Conservation (phyloP, 805 yeast genomes). For the Lachancea lanzarotensis region DNA sequence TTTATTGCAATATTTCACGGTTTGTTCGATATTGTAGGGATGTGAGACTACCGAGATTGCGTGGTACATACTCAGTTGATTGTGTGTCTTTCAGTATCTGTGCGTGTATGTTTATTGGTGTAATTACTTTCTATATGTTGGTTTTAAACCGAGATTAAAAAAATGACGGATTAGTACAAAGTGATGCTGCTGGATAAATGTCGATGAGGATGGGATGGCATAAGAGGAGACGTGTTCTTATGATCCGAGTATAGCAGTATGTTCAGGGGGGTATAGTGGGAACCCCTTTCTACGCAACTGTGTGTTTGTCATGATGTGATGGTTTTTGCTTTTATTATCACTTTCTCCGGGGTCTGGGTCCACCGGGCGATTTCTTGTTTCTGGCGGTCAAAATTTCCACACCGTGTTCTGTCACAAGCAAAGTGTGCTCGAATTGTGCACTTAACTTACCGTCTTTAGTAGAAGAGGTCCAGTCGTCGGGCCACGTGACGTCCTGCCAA, state of each 20-base stretch:
- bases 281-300: neutral
- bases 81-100: no score
- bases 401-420: conserved; percentile 89
- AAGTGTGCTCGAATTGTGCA: conserved; percentile 94
- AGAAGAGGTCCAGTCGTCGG: conserved; percentile 93
- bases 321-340: conserved; percentile 7
- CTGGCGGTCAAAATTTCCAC: conserved; percentile 86
- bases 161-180: neutral
- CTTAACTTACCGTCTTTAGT: conserved; percentile 85
- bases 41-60: no score
- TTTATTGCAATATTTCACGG: no score
- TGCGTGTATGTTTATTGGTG: no score
- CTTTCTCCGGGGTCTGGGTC: conserved; percentile 55
- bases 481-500: conserved; percentile 82
- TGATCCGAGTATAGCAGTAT: no score
- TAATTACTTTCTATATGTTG: no score
- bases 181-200: no score
- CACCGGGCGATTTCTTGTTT: conserved; percentile 80
- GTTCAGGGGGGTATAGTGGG: neutral
- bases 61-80: no score
- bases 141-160: no score
- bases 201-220: no score
- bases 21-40: no score
- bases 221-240: no score
- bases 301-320: neutral